Evolutionary conservation across 306 rosid species (phyloP), one percentile per base, ranked within the genome.

Genomic region (Ormosia semicastrata): DNA sequence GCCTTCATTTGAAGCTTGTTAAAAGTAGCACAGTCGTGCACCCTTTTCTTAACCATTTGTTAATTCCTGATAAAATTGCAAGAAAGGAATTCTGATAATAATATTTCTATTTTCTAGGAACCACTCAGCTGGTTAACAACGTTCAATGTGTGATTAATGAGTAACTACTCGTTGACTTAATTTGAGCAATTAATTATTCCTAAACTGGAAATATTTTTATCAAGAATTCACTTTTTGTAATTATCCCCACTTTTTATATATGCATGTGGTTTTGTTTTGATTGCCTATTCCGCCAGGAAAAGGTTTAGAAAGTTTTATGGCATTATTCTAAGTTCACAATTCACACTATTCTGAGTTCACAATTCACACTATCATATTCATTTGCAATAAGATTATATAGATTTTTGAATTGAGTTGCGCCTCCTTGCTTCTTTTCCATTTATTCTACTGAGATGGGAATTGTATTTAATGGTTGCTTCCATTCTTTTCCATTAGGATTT

Each of bases 391-490:
- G 66, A 36, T 50, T 60, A 47, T 57, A 14, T 29, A 41, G 14
- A 64, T 54, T 29, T 54, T 17, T 72, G n/a, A 24, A 39, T 5
- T 24, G 43, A 63, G 8, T 18, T 52, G 33, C 41, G 63, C 34
- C 36, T 13, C 66, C 86, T 59, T 47, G 36, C 71, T 68, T 73
- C 72, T 40, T 62, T 54, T 83, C 53, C 56, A 6, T 83, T 73
- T 66, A 47, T 75, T 24, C 6, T 17, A 34, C 40, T 44, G 37
- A 32, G 49, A 72, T 10, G 39, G 39, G 24, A 8, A 43, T 24
- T 57, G 46, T 29, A 79, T 68, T 58, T n/a, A 71, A 43, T 12
- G 17, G 68, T 47, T 47, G 71, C 67, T 39, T 66, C 68, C 29
- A 13, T 36, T 18, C 29, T 49, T 77, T 77, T 47, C 54, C 17